Evolutionary conservation across 1,139 yeast genomes (phyloP).

Genomic region (Protomyces inundatus): DNA sequence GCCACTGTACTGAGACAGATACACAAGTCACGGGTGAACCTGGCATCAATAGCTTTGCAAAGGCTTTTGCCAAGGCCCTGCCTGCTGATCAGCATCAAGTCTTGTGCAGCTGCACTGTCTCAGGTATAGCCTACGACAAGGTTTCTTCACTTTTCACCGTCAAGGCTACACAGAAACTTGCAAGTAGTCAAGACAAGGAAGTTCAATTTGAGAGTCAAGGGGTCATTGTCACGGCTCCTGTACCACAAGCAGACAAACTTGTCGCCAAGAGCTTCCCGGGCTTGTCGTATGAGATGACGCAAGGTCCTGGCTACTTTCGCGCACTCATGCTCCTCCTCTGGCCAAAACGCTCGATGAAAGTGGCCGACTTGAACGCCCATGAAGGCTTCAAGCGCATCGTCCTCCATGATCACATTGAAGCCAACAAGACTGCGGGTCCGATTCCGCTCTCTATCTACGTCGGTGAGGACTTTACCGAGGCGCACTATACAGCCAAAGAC

Average conservation of each 20-base stretch:
- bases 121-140: neutral
- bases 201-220: neutral
- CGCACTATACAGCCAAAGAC: neutral
- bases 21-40: neutral
- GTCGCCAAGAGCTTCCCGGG: neutral
- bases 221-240: slow-evolving; percentile 9
- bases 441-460: slow-evolving; percentile 14
- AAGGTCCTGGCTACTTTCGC: slow-evolving; percentile 1
- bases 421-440: neutral
- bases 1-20: neutral
- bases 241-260: slow-evolving; percentile 8
- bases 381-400: neutral
- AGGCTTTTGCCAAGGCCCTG: neutral
- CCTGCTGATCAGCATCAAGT: neutral
- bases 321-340: slow-evolving; percentile 6
- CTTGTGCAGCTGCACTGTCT: neutral
- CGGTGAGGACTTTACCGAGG: slow-evolving; percentile 5
- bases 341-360: slow-evolving; percentile 4
- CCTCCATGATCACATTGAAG: slow-evolving; percentile 3
- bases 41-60: slow-evolving; percentile 9
- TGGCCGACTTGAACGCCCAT: neutral
- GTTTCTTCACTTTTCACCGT: neutral
- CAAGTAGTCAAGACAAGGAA: neutral
- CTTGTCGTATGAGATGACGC: neutral
- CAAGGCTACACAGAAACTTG: neutral